Conservation (phyloP, 129 eudicot genomes). For the Erigeron canadensis region DNA sequence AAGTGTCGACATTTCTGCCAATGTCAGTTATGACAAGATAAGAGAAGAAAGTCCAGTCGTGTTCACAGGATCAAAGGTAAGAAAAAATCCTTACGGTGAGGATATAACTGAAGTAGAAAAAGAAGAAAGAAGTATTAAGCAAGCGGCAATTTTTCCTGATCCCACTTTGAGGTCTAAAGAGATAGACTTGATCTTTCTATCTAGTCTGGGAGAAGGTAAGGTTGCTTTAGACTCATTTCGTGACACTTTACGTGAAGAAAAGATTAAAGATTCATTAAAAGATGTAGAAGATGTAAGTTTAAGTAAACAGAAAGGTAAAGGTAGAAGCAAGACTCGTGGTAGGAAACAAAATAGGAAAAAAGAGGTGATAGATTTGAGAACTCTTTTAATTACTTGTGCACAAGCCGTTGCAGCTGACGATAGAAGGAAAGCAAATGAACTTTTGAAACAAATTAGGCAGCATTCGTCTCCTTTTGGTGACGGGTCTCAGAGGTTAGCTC, state of each 20-base stretch:
- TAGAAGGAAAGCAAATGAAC: constrained; percentile 54
- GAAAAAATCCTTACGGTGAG: constrained; percentile 42
- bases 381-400: constrained; percentile 67
- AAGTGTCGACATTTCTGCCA: constrained; percentile 25
- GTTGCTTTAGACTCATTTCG: constrained; percentile 44
- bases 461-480: constrained; percentile 78
- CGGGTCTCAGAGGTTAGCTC: constrained; percentile 76
- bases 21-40: constrained; percentile 20
- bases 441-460: constrained; percentile 50
- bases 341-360: constrained; percentile 59
- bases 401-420: constrained; percentile 71
- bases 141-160: constrained; percentile 61
- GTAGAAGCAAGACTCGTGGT: constrained; percentile 49
- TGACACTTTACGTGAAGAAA: constrained; percentile 47
- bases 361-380: constrained; percentile 73
- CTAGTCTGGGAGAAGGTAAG: constrained; percentile 47
- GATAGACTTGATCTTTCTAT: constrained; percentile 63
- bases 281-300: constrained; percentile 29
- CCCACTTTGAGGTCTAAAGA: constrained; percentile 53
- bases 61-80: constrained; percentile 36
- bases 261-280: constrained; percentile 25
- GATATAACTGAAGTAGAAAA: constrained; percentile 37
- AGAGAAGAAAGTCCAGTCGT: constrained; percentile 13
- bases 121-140: constrained; percentile 62
- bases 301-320: constrained; percentile 36